Percentiles rank a stretch among this genome's conserved stretches.
phyloP scores from a whole-genome alignment of 2,329 filamentous ascomycete species.

The Cyphellophora attinorum region DNA sequence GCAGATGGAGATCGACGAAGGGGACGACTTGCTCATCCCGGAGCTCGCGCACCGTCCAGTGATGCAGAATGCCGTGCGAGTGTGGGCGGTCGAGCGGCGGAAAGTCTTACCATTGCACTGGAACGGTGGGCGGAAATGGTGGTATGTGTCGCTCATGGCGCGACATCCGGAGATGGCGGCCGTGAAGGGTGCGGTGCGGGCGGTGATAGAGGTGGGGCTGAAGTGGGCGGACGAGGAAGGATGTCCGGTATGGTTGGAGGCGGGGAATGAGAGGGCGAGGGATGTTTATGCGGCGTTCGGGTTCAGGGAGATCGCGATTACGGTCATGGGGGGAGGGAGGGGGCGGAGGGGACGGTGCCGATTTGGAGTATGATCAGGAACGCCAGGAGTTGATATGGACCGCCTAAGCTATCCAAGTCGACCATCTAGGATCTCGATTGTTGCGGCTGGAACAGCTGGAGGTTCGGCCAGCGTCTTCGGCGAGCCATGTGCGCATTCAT shows the following conservation, averaged over 20 bases:
- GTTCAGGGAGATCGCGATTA: slow-evolving; percentile 10
- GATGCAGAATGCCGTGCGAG: neutral
- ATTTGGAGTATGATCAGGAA: neutral
- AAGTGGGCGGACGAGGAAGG: slow-evolving; percentile 7
- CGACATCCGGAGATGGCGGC: slow-evolving; percentile 10
- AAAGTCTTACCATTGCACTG: too few species aligned
- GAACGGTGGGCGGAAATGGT: slow-evolving; percentile 4
- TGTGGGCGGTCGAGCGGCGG: neutral
- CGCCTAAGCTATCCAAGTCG: too few species aligned
- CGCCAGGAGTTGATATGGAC: too few species aligned
- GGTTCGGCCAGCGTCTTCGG: too few species aligned
- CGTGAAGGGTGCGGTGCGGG: slow-evolving; percentile 13
- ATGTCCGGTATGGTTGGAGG: slow-evolving; percentile 14
- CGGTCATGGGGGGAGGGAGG: neutral
- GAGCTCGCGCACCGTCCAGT: neutral
- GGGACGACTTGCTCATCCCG: neutral
- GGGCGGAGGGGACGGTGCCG: neutral
- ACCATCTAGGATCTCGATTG: too few species aligned
- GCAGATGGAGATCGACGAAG: slow-evolving; percentile 1
- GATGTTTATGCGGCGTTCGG: slow-evolving; percentile 17
- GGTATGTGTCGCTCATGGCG: slow-evolving; percentile 13
- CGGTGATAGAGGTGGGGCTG: slow-evolving; percentile 15
- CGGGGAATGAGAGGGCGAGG: slow-evolving; percentile 11
- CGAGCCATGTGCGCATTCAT: too few species aligned
- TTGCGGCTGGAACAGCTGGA: too few species aligned